A percentile compares a stretch with the other conserved stretches of the same genome.
Conservation (phyloP, 164 flowering plant species). For the Sextonia rubra region DNA sequence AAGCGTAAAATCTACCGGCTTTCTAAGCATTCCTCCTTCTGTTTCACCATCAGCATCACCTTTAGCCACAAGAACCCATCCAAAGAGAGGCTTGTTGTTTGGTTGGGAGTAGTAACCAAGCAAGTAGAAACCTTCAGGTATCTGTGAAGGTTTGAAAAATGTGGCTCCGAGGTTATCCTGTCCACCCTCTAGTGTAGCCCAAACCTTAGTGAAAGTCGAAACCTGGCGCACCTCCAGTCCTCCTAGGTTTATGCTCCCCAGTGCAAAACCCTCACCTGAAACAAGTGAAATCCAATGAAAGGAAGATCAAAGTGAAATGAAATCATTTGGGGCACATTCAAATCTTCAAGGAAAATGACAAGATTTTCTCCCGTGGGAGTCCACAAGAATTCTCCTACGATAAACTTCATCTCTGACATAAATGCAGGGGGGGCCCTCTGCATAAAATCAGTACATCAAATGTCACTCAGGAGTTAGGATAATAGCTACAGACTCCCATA, state of each 20-base stretch:
- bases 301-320: neutral
- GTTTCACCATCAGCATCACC: neutral
- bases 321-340: neutral
- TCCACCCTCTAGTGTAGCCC: slow-evolving; percentile 71
- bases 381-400: too few relatives aligned
- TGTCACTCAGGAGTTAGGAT: too few relatives aligned
- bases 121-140: slow-evolving; percentile 63
- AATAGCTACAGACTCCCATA: too few relatives aligned
- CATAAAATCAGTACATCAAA: too few relatives aligned
- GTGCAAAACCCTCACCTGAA: slow-evolving; percentile 63
- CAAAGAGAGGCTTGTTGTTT: slow-evolving; percentile 54
- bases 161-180: slow-evolving; percentile 58
- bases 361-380: neutral
- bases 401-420: too few relatives aligned
- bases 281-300: neutral
- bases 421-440: too few relatives aligned
- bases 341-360: too few relatives aligned
- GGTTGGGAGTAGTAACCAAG: slow-evolving; percentile 73
- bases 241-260: slow-evolving; percentile 64
- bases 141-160: slow-evolving; percentile 53
- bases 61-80: slow-evolving; percentile 63
- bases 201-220: slow-evolving; percentile 51
- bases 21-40: slow-evolving; percentile 16
- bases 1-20: slow-evolving; percentile 67
- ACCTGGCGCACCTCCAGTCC: slow-evolving; percentile 50